These are phyloP conservation scores for Thalassiosira livingstoniorum DNA, from an alignment of 352 stramenopile species.

Conservation along the genomic window DNA sequence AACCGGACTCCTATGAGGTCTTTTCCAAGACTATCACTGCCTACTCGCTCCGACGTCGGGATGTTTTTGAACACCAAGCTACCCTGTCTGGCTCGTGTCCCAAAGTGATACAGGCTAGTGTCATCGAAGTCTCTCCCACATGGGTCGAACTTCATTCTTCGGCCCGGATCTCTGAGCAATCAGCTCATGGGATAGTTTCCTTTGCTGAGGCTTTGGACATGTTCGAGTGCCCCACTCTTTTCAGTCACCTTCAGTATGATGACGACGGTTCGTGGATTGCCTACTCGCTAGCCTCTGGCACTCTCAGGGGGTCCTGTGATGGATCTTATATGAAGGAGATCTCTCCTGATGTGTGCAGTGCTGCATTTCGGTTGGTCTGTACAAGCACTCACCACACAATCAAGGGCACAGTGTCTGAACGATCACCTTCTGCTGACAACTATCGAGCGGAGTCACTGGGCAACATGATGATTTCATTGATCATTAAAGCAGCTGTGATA, in stretches of 20 bases:
- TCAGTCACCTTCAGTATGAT: neutral
- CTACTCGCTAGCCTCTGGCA: neutral
- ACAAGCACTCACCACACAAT: neutral
- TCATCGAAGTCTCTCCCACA: no score
- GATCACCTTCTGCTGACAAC: neutral
- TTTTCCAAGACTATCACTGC: no score
- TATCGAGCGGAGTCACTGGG: slow-evolving; percentile 9
- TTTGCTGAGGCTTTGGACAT: neutral
- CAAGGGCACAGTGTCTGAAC: neutral
- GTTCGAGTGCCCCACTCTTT: neutral
- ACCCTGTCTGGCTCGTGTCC: no score
- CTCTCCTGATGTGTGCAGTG: neutral
- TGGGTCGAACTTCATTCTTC: no score
- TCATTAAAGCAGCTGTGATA: neutral
- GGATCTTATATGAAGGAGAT: neutral
- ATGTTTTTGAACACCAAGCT: no score
- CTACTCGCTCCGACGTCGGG: no score
- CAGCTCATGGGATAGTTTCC: neutral
- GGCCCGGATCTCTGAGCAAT: no score
- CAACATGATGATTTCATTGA: neutral
- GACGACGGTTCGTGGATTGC: slow-evolving; percentile 2
- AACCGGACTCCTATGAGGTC: no score
- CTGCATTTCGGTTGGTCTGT: neutral
- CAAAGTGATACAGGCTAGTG: no score
- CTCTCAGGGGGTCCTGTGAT: slow-evolving; percentile 2